Evolutionary conservation across 2,329 filamentous ascomycete species (phyloP), one percentile per base, ranked within the genome.

Genomic region (Aspergillus cejpii): DNA sequence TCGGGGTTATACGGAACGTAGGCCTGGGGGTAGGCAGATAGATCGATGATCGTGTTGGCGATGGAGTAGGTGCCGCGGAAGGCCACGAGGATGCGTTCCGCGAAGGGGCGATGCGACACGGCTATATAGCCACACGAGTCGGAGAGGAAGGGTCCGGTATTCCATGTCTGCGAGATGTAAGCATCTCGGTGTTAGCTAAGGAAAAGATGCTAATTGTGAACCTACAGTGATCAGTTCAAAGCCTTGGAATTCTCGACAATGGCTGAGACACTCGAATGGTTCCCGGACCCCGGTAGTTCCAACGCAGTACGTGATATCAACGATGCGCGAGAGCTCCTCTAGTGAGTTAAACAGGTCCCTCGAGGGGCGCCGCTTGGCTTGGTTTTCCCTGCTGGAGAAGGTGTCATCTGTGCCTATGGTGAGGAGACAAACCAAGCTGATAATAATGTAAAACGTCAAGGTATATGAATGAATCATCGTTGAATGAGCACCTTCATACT

Each of bases 21-120:
- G 63, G 86, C 80, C 65, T 97, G 91, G 10, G 89, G 90, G 2
- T 91, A 75, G 1, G 89, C 94, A 51, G 87, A 89, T 44, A 98
- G 75, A 68, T 98, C 92, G 39, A 89, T 77, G 50, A 98, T 83
- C 10, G 90, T 90, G 64, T 97, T 95, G 42, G 88, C 79, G 57
- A 98, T 77, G 54, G 89, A 95, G 68, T 97, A 96, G 11, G 92
- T 97, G 19, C 92, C 92, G 37, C 92, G 82, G 60, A 97, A 97
- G 6, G 89, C 90, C 28, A 97, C 78, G 37, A 97, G 74, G 45
- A 98, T 85, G 46, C 82, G 76, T 37, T 76, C 74, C 15, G 70
- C 64, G 3, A 70, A 72, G 2, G 77, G 77, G 3, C 69, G 55
- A 60, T 94, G 85, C 51, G 92, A 90, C n/a, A 97, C 72, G 0